These are phyloP conservation scores for Serendipita sp. DNA, from an alignment of 768 basidiomycete genomes.

Conservation along the genomic window DNA sequence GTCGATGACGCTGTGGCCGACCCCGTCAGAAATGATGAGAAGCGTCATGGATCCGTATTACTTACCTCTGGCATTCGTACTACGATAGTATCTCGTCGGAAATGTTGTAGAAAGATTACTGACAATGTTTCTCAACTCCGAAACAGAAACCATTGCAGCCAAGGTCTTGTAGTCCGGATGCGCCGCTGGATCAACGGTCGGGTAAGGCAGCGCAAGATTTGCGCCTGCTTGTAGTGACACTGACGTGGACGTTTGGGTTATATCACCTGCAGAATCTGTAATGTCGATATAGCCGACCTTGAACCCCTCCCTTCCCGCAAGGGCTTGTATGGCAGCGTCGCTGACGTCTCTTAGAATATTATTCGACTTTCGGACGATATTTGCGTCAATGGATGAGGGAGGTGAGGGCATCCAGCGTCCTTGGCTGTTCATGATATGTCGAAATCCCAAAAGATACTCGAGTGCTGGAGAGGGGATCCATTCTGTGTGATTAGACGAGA, in stretches of 20 bases:
- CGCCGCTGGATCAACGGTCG: neutral
- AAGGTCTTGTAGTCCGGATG: conserved; percentile 4
- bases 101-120: conserved; percentile 4
- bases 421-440: neutral
- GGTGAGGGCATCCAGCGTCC: neutral
- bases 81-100: conserved; percentile 6
- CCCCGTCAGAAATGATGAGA: neutral
- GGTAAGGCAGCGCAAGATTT: neutral
- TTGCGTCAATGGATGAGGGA: neutral
- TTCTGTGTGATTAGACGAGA: neutral
- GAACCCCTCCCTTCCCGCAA: neutral
- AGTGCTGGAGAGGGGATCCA: neutral
- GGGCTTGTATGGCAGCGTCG: neutral
- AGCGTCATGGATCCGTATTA: neutral
- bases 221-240: neutral
- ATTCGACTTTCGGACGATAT: neutral
- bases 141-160: neutral
- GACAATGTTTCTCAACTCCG: neutral
- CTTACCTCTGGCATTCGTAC: neutral
- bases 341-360: neutral
- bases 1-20: neutral
- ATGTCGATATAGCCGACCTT: conserved; percentile 3
- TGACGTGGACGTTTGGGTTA: neutral
- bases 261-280: neutral
- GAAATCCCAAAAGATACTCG: neutral